Evolutionary conservation across 2,329 filamentous ascomycete genomes (phyloP).

Genomic region (Alternaria brassicicola): DNA sequence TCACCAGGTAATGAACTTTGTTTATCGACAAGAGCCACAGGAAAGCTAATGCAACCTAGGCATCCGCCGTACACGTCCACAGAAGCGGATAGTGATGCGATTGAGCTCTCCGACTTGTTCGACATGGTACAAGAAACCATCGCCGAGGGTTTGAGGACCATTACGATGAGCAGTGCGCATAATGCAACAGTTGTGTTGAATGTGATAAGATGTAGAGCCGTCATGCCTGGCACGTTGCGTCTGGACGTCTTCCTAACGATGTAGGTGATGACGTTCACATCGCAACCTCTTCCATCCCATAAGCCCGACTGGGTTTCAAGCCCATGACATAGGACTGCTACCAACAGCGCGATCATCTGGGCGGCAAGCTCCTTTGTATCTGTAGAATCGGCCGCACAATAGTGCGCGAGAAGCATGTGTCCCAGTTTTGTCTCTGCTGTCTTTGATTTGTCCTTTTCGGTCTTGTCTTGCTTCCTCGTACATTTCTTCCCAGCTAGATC

Average conservation of each 20-base stretch:
- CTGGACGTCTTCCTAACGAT: not conserved
- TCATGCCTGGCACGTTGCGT: not conserved
- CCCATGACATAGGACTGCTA: not conserved
- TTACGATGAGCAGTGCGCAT: not conserved
- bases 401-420: conserved; percentile 16
- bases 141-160: not conserved
- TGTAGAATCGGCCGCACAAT: conserved; percentile 8
- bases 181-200: not conserved
- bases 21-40: not conserved
- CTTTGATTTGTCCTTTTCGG: not conserved
- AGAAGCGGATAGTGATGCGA: not conserved
- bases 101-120: not conserved
- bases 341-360: conserved; percentile 13
- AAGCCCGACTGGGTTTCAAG: conserved; percentile 9
- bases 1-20: conserved; percentile 65
- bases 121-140: not conserved
- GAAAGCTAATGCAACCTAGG: not conserved
- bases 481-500: not conserved
- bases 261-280: not conserved
- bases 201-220: not conserved
- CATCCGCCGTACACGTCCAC: conserved; percentile 39
- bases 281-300: too few relatives aligned
- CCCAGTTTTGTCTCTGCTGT: conserved; percentile 1
- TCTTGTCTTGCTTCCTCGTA: not conserved
- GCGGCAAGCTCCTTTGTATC: conserved; percentile 14